These are phyloP conservation scores for Podila clonocystis DNA, from an alignment of 192 early-diverging fungal genomes.

Conservation along the genomic window DNA sequence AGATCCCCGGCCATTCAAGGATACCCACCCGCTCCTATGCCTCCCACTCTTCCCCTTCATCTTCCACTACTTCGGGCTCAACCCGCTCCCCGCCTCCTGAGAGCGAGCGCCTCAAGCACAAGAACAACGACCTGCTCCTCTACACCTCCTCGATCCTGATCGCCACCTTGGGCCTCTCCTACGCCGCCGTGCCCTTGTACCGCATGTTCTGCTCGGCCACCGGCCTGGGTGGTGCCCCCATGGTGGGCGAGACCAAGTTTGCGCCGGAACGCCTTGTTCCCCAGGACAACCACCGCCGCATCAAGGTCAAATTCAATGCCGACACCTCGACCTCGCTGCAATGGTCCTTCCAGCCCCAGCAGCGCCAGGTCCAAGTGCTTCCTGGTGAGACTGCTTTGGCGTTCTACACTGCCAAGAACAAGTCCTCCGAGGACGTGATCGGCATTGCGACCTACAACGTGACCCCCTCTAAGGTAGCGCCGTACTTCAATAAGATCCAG, in stretches of 20 bases:
- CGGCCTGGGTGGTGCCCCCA: constrained; percentile 91
- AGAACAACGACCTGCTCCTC: constrained; percentile 55
- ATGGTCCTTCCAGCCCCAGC: constrained; percentile 93
- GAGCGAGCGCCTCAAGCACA: constrained; percentile 18
- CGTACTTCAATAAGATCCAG: constrained; percentile 99
- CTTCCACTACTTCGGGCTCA: not conserved
- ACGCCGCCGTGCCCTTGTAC: constrained; percentile 96
- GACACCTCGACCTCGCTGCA: constrained; percentile 81
- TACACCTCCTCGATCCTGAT: constrained; percentile 89
- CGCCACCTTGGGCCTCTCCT: constrained; percentile 84
- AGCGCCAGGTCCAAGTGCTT: constrained; percentile 84
- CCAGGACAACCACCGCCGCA: constrained; percentile 65
- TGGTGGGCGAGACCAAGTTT: constrained; percentile 73
- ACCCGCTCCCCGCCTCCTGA: not conserved
- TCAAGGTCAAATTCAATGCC: constrained; percentile 76
- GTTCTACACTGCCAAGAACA: constrained; percentile 95
- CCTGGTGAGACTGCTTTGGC: constrained; percentile 97
- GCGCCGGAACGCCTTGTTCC: constrained; percentile 73
- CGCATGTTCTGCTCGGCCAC: constrained; percentile 94
- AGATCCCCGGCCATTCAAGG: not conserved
- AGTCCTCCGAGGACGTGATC: constrained; percentile 85
- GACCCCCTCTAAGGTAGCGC: constrained; percentile 89
- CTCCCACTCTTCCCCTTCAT: not conserved
- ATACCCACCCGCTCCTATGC: not conserved
- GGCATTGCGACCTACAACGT: constrained; percentile 98